Evolutionary conservation across 1,284 basidiomycete species (phyloP), one percentile per base, ranked within the genome.

Genomic region (Tilletiaria anomala): DNA sequence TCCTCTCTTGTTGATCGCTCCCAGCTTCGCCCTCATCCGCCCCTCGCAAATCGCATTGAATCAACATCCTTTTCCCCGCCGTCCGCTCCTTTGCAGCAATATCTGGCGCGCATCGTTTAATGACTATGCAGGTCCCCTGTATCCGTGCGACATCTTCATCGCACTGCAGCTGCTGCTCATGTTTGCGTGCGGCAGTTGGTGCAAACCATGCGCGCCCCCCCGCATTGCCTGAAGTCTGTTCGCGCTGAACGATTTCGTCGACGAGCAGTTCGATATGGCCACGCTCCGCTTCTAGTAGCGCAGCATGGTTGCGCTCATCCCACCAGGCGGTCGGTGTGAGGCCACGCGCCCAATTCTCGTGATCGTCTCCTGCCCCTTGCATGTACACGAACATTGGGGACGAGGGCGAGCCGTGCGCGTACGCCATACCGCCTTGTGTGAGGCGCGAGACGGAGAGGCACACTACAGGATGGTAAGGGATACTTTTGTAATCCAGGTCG

Each of bases 361-460:
- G 83, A 56, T 88, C 85, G 56, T 88, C 84, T 0, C 84, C 85
- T 0, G 82, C 82, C 2, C 86, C 86, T 66, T 89, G 85, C 6
- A 89, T 76, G 56, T 89, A 89, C 4, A 76, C 71, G 57, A 77
- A 87, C 26, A 29, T 29, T 8, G 10, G 8, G 26, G 26, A 29
- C 10, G 26, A 29, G 37, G n/a, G 45, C 35, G 17, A 49, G 50
- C 2, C 20, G 26, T 18, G 37, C 19, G 23, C 21, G 37, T 31
- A 32, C 5, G 16, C 26, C 37, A 16, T 24, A 22, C 15, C 37
- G 10, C 26, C 26, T 29, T n/a, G 8, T 29, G 26, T 29, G 8
- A n/a, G 22, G 16, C 37, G 37, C 26, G 37, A 39, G n/a, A 24
- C 37, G 14, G 37, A 39, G 37, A 39, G 22, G 23, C 22, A 16